Base-by-base conservation (phyloP, 768 basidiomycete species). In the Tricholoma saponaceum region DNA sequence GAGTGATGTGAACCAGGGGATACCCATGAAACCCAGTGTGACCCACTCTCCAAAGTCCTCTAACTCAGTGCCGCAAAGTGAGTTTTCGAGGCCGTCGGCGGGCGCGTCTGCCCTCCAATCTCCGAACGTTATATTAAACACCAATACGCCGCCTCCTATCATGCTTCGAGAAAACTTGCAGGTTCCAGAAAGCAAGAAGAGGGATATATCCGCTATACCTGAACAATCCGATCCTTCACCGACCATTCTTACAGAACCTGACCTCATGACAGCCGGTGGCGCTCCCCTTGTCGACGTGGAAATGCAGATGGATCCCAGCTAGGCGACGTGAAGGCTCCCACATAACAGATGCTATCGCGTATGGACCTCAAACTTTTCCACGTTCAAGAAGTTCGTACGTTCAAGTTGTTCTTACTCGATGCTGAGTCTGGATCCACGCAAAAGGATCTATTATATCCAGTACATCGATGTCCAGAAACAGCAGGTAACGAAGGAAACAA, bases 401-500 rank as follows among this genome's bases (percentile, higher is more conserved):
- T 54, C 51, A n/a, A n/a, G 51, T 56, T 50, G 35, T 25, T 20
- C n/a, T 60, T 44, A 12, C 51, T 16, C 47, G 41, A 53, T 28
- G 22, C 35, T 44, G 39, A 39, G 22, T 54, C 60, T 57, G 52
- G 55, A 46, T 30, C 53, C 54, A 47, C 44, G 41, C 35, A 54
- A 57, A 61, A 60, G 50, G 57, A 35, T 58, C 63, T 58, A 60
- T 58, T 54, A 41, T 55, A 18, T 62, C 46, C 60, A 54, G 54
- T 63, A 64, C 58, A 58, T 58, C 56, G 55, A 50, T 57, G 59
- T 66, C 60, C 62, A 66, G 59, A 58, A 60, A 62, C 55, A 55
- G 22, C 54, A 57, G 63, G 59, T 62, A 61, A 61, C 63, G 61
- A 61, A 51, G 55, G 60, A 70, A 64, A 66, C 66, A 73, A 73